Base-by-base conservation (phyloP, 2,329 filamentous ascomycete genomes). In the Fusarium sp. region DNA sequence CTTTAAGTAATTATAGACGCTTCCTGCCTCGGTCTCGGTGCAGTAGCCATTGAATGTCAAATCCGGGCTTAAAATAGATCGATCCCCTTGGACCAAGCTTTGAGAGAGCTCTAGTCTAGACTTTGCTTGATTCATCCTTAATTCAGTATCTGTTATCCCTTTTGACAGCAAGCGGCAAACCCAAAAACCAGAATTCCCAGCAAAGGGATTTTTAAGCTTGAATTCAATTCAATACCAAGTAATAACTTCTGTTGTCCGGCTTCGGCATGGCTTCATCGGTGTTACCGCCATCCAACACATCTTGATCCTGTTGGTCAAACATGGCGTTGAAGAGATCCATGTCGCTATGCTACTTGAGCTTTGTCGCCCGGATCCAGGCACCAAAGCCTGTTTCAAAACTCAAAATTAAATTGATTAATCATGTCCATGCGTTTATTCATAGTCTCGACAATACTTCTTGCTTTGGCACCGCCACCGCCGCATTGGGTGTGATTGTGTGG, bases 61-160 rank as follows among this genome's bases (percentile, higher is more conserved):
- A 36, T 40, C 34, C 28, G n/a, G 37, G 34, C 67, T 70, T 69
- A 69, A 70, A 69, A 69, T 69, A 69, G 57, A 46, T 41, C 26
- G 45, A 46, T 37, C 37, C 37, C 44, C 49, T 54, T 51, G 40
- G 34, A 33, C 52, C 36, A 59, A 59, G 53, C 46, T 59, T 41
- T 31, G 34, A 57, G 18, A 23, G 23, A 3, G 4, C 42, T 57
- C 20, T 28, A 26, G 8, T 30, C 23, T 30, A 9, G 38, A 23
- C 31, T 31, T 34, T 53, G 15, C 30, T 26, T 20, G 13, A 23
- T 42, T 38, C 23, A 55, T 38, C 10, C 34, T n/a, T n/a, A 55
- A 55, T 33, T 33, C 52, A 34, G 38, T 41, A 12, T 31, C 16
- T 41, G 12, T 23, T 15, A 41, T 31, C 53, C 34, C 36, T 34